Conservation (phyloP, 371 early-diverging fungal species). For the Actinomortierella wolfii region DNA sequence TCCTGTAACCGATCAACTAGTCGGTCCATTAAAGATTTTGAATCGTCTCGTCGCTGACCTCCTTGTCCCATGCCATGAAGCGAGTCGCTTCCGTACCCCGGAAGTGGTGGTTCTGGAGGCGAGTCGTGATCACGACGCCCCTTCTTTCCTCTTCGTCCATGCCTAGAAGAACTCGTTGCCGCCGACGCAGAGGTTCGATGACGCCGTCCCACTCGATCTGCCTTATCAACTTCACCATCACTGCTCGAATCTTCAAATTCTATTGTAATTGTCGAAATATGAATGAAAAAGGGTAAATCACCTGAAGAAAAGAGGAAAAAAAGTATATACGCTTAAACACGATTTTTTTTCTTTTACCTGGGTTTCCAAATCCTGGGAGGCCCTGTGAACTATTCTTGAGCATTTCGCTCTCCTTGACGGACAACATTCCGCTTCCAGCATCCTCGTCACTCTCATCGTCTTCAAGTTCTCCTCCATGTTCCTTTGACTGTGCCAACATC, state of each 20-base stretch:
- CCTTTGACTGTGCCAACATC: too few relatives aligned
- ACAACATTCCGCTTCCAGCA: neutral
- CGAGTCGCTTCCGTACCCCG: too few relatives aligned
- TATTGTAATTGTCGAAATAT: too few relatives aligned
- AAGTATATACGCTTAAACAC: neutral
- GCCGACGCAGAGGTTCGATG: too few relatives aligned
- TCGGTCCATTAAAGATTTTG: conserved; percentile 19
- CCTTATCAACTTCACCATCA: conserved; percentile 1
- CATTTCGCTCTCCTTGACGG: conserved; percentile 19
- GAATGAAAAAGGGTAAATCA: too few relatives aligned
- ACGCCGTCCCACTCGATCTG: conserved; percentile 17
- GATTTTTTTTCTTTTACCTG: conserved; percentile 16
- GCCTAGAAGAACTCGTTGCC: too few relatives aligned
- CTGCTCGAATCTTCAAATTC: conserved; percentile 28
- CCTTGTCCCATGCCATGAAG: too few relatives aligned
- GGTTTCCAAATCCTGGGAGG: conserved; percentile 33
- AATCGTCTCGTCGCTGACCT: too few relatives aligned
- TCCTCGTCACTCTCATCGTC: neutral
- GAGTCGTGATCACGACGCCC: too few relatives aligned
- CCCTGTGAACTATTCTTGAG: conserved; percentile 27
- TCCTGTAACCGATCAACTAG: conserved; percentile 38
- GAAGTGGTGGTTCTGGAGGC: too few relatives aligned
- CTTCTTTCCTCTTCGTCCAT: too few relatives aligned
- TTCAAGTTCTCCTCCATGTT: neutral
- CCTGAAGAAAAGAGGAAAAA: conserved; percentile 3